Evolutionary conservation across 2,329 filamentous ascomycete genomes (phyloP), one percentile per base, ranked within the genome.

Genomic region (Paraphoma chrysanthemicola): DNA sequence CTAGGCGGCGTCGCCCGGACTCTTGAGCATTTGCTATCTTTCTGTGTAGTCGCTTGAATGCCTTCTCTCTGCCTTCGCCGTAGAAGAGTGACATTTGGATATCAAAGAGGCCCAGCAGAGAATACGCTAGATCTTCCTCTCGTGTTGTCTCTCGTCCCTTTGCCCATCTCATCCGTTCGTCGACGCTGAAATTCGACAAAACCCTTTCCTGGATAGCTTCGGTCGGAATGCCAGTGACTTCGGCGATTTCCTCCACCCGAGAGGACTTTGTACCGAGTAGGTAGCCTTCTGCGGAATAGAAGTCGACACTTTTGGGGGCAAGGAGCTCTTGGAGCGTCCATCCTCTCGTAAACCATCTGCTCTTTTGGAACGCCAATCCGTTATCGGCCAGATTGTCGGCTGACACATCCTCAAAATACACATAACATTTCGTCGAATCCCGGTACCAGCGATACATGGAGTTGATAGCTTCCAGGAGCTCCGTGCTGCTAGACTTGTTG

Each of bases 11-110:
- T 29, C 10, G 36, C 17, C 17, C 6, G 29, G 18, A 6, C 11
- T 47, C 44, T 33, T 47, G 44, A 31, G 44, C 9, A 9, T 41
- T 41, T 30, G 16, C 42, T 29, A 50, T 33, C 28, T 43, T 33
- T 43, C 43, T 43, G 8, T 50, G 48, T 6, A 61, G 49, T 38
- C 54, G 51, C 14, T 49, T 43, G 16, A 67, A 51, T 16, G 65
- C 67, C 1, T 62, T 61, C 11, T 64, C 48, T 44, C 44, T 41
- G 8, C 66, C 67, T 59, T 72, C 72, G 18, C 71, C 68, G 53
- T 74, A 74, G 5, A 67, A 51, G 7, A 56, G 48, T 6, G 62
- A 46, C 29, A 67, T 18, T 16, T 53, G 23, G 28, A 62, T 36
- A 43, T 50, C 47, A 18, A 66, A 64, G 10, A 64, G 49, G n/a